Conservation (phyloP, 1,284 basidiomycete genomes). For the Heliocybe sulcata region DNA sequence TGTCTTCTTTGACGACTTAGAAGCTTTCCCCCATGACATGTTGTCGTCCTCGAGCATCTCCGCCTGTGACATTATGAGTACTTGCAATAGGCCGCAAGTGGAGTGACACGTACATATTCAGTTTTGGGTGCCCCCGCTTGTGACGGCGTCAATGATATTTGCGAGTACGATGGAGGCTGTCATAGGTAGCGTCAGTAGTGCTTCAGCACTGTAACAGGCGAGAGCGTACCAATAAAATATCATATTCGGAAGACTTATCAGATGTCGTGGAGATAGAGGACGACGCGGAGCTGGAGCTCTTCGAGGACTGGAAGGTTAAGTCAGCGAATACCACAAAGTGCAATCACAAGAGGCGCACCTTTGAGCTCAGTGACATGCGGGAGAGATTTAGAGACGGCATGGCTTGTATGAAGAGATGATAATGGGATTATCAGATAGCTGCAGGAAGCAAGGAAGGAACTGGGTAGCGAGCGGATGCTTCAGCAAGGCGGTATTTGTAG, state of each 20-base stretch:
- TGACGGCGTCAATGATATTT: not conserved
- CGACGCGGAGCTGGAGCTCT: not conserved
- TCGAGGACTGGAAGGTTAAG: not conserved
- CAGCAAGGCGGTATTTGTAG: not conserved
- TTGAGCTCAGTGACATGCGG: not conserved
- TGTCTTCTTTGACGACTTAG: not conserved
- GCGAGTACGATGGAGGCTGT: not conserved
- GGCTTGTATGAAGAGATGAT: not conserved
- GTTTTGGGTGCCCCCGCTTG: not conserved
- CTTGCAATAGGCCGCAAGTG: not conserved
- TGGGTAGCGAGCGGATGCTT: not conserved
- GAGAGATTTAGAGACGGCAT: not conserved
- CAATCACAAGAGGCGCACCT: not conserved
- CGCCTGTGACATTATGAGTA: not conserved
- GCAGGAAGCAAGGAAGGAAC: not conserved
- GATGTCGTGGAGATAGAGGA: not conserved
- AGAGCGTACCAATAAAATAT: not conserved
- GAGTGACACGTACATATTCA: not conserved
- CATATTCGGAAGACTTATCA: not conserved
- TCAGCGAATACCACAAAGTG: not conserved
- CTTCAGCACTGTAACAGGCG: not conserved
- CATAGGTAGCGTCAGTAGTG: not conserved
- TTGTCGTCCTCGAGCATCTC: conserved; percentile 1
- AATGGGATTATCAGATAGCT: not conserved
- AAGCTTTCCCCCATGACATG: not conserved